phyloP scores from a whole-genome alignment of 1,139 yeast species.

The Kurtzmaniella quercitrusa region DNA sequence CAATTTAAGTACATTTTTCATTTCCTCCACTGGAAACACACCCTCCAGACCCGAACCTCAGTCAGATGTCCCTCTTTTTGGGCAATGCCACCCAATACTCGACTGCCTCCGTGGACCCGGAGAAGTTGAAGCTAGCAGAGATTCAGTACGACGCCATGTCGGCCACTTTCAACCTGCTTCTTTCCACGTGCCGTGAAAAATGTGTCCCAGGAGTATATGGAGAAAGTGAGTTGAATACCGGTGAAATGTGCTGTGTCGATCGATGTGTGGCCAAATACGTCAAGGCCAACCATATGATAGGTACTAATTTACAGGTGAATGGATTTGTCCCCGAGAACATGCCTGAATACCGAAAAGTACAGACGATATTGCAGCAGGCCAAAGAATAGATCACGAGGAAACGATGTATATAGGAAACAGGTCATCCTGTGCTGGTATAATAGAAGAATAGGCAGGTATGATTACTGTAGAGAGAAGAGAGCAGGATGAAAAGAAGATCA shows the following conservation, averaged over 20 bases:
- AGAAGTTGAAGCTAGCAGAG: conserved; percentile 65
- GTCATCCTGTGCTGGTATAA: neutral
- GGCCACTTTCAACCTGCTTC: conserved; percentile 57
- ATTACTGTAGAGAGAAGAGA: too few relatives aligned
- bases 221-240: conserved; percentile 75
- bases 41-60: neutral
- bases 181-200: conserved; percentile 57
- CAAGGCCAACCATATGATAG: conserved; percentile 59
- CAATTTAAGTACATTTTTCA: neutral
- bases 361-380: conserved; percentile 5
- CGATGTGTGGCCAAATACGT: conserved; percentile 76
- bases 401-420: neutral
- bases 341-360: conserved; percentile 37
- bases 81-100: conserved; percentile 42
- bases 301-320: conserved; percentile 35
- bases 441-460: neutral
- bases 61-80: conserved; percentile 61
- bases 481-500: too few relatives aligned
- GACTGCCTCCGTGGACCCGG: conserved; percentile 52
- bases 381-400: neutral
- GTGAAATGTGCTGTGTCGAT: conserved; percentile 71
- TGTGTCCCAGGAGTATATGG: conserved; percentile 75
- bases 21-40: neutral
- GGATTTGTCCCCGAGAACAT: conserved; percentile 30
- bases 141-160: conserved; percentile 74